A percentile compares a stretch with the other conserved stretches of the same genome.
phyloP scores from a whole-genome alignment of 768 basidiomycete species.

The Terana coerulea region DNA sequence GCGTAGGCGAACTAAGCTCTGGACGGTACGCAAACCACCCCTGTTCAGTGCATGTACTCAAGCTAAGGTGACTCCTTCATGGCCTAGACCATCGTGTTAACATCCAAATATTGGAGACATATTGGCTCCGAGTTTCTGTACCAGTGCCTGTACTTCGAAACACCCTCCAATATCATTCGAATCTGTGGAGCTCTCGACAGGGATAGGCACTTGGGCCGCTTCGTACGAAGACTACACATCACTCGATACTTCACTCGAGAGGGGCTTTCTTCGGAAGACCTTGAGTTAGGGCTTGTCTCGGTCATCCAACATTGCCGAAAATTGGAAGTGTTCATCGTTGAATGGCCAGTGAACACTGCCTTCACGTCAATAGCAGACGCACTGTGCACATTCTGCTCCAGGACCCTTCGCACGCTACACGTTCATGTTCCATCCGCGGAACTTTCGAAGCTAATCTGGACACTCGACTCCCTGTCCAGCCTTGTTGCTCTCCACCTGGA shows the following conservation, averaged over 20 bases:
- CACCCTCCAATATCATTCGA: slow-evolving; percentile 49
- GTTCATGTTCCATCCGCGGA: slow-evolving; percentile 54
- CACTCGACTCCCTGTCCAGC: slow-evolving; percentile 56
- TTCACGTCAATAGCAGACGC: slow-evolving; percentile 67
- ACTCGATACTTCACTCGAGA: slow-evolving; percentile 44
- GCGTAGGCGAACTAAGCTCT: slow-evolving; percentile 56
- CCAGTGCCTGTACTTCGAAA: slow-evolving; percentile 63
- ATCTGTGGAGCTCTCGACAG: slow-evolving; percentile 51
- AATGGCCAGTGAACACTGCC: slow-evolving; percentile 55
- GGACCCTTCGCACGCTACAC: slow-evolving; percentile 55
- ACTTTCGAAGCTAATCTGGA: slow-evolving; percentile 68
- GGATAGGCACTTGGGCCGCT: slow-evolving; percentile 59
- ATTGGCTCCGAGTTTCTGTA: slow-evolving; percentile 66
- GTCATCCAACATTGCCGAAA: slow-evolving; percentile 67
- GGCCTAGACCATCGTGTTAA: slow-evolving; percentile 59
- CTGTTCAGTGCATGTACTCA: slow-evolving; percentile 5
- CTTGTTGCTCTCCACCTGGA: slow-evolving; percentile 57
- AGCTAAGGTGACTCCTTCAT: not conserved
- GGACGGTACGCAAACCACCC: slow-evolving; percentile 48
- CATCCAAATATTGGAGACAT: slow-evolving; percentile 60
- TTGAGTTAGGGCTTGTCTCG: slow-evolving; percentile 46
- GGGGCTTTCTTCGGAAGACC: slow-evolving; percentile 42
- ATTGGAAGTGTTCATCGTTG: slow-evolving; percentile 67
- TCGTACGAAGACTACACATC: slow-evolving; percentile 70
- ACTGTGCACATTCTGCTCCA: slow-evolving; percentile 46